Base-by-base conservation (phyloP, 495 filamentous ascomycete species). In the Penicillium daleae region DNA sequence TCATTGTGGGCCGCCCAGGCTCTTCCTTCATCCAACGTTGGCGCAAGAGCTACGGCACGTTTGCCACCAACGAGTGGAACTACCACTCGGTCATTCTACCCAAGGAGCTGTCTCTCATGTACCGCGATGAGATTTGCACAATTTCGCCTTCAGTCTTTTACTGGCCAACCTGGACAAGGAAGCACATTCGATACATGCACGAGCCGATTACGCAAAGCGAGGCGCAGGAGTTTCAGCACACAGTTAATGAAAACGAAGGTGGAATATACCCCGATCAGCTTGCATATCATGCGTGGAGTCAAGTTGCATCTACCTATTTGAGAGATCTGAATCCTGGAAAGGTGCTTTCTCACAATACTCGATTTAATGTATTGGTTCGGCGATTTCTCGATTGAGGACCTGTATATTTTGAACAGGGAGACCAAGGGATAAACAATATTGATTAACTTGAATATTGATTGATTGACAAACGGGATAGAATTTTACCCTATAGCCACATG, bases 81-180 rank as follows among this genome's bases (percentile, higher is more conserved):
- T 80, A 78, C 59, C 78, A 81, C 56, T 73, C 72, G 19, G 77
- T 81, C 21, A 66, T 75, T 10, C 64, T 80, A 12, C 78, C 80
- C 2, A 80, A 80, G 46, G 35, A 76, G 55, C 54, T 81, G n/a
- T 74, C 79, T 57, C 46, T 67, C 15, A 54, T 65, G 12, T 69
- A 78, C 46, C 74, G 72, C 0, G 60, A 72, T 15, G 78, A 81
- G 37, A 70, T 80, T 26, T 82, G 80, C 70, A 56, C 73, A 12
- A 56, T 82, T 19, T 67, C 80, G 0, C 79, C 80, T 6, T 69
- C 74, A 29, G 70, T 72, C 27, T 82, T 82, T 66, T 81, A 80
- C 65, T 82, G 80, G 80, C 80, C 80, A 6, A 81, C 78, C 4
- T 82, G 80, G 80, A 81, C 80, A 0, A 78, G 73, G 66, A 61